Evolutionary conservation across 306 rosid genomes (phyloP), one percentile per base, ranked within the genome.

Genomic region (Rosa persica): DNA sequence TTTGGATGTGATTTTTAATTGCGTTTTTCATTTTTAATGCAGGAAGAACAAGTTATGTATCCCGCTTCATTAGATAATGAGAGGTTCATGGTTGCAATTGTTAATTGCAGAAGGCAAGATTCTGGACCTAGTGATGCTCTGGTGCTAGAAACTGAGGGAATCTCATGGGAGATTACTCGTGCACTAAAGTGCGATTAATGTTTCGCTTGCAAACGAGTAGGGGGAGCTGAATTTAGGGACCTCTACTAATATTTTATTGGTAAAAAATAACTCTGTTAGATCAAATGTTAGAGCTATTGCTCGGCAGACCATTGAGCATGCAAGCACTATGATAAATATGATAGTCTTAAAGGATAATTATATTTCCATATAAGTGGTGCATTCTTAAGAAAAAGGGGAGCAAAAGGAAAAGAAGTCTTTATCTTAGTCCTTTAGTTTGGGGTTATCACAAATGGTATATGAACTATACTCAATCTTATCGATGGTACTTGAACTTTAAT

Each of bases 11-110:
- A 5, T 30, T 23, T 5, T 25, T 54, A 20, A 46, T 19, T 17
- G 34, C 17, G 49, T 47, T 67, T 64, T 69, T 19, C 10, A 12
- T 66, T 60, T 67, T 48, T 55, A 47, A 82, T 76, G 73, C 89
- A 94, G 98, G 98, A 92, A 71, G 98, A 94, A 81, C 98, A 94
- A 80, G 73, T 85, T 76, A 94, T 94, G 90, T 90, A 90, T 79
- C 92, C 90, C 36, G 84, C 95, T 25, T 88, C 98, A 17, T 81
- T 90, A 46, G 92, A 82, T 82, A 89, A 88, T 55, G 97, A 92
- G 86, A 87, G 81, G 72, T 94, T 92, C 83, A 83, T 85, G 88
- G 97, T 94, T 79, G 97, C 95, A 62, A 69, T 94, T 72, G 91
- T 94, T 54, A 81, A 89, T 69, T 88, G 95, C 79, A 83, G 81